phyloP scores from a whole-genome alignment of 2,329 filamentous ascomycete species.

The Hirsutella thompsonii region DNA sequence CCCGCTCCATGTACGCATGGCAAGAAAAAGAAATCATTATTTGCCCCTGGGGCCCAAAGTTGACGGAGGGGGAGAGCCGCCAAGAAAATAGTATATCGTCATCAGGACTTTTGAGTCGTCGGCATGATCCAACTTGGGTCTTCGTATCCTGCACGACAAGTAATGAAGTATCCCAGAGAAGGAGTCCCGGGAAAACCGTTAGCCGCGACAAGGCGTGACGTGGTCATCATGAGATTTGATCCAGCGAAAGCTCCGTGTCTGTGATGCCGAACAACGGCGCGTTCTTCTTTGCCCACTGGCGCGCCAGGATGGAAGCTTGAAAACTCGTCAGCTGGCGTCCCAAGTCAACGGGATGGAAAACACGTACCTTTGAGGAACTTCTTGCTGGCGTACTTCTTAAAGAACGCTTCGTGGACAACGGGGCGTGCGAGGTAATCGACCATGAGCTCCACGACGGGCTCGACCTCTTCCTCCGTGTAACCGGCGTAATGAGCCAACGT shows the following conservation, averaged over 20 bases:
- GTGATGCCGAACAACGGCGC: conserved; percentile 41
- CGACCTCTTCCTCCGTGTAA: conserved; percentile 84
- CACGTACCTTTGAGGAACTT: conserved; percentile 94
- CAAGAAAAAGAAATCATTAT: neutral
- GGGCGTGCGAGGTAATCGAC: conserved; percentile 89
- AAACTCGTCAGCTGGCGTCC: conserved; percentile 6
- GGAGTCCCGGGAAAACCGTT: neutral
- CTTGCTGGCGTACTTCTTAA: conserved; percentile 99
- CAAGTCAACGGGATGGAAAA: neutral
- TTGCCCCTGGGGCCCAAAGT: neutral
- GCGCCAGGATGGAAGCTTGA: conserved; percentile 76
- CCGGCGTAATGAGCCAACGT: conserved; percentile 85
- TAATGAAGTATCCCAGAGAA: neutral
- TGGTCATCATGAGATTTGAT: conserved; percentile 26
- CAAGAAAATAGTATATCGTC: conserved; percentile 19
- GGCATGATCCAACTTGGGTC: conserved; percentile 16
- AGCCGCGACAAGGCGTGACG: conserved; percentile 2
- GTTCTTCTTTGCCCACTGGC: conserved; percentile 86
- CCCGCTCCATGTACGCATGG: neutral
- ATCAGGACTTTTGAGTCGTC: conserved; percentile 13
- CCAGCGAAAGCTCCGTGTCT: conserved; percentile 34
- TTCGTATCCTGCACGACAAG: conserved; percentile 11
- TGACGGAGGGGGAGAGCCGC: conserved; percentile 8
- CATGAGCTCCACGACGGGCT: conserved; percentile 88
- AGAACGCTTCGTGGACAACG: conserved; percentile 91